A percentile compares a stretch with the other conserved stretches of the same genome.
phyloP scores from a whole-genome alignment of 495 filamentous ascomycete species.

The Aspergillus sclerotiicarbonarius region DNA sequence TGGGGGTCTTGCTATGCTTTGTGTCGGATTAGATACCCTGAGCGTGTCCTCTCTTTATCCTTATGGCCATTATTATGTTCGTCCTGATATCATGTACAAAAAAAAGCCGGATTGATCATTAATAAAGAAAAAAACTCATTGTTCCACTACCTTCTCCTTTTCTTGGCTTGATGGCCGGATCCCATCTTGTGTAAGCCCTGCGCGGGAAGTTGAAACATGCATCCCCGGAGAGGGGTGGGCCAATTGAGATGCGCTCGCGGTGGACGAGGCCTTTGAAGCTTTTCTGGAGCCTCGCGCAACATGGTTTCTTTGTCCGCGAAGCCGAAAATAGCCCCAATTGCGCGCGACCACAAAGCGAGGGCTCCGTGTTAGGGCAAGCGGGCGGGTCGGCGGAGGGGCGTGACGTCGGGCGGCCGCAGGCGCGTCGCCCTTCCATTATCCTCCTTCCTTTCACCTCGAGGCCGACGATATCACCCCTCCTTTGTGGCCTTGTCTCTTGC shows the following conservation, averaged over 20 bases:
- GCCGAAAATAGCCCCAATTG: not conserved
- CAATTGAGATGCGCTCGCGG: not conserved
- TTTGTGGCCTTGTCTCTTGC: not conserved
- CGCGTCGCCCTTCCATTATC: not conserved
- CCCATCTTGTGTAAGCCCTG: not conserved
- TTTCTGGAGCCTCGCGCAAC: not conserved
- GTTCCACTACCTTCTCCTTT: not conserved
- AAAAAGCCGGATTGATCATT: not conserved
- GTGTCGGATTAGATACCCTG: constrained; percentile 22
- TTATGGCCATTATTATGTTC: constrained; percentile 10
- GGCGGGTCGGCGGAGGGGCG: not conserved
- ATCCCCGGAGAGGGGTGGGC: not conserved
- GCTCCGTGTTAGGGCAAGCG: not conserved
- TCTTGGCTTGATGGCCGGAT: not conserved
- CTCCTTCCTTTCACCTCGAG: constrained; percentile 1
- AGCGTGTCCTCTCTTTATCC: constrained; percentile 13
- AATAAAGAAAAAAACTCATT: not conserved
- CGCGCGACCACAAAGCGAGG: not conserved
- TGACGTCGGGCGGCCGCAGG: not conserved
- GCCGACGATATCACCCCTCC: not conserved
- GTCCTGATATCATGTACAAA: not conserved
- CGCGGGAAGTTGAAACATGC: not conserved
- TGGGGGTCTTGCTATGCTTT: not conserved
- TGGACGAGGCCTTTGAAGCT: not conserved
- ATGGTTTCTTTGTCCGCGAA: not conserved